Evolutionary conservation across 2,329 filamentous ascomycete genomes (phyloP).

Genomic region (Dothideomycetidae sp.): DNA sequence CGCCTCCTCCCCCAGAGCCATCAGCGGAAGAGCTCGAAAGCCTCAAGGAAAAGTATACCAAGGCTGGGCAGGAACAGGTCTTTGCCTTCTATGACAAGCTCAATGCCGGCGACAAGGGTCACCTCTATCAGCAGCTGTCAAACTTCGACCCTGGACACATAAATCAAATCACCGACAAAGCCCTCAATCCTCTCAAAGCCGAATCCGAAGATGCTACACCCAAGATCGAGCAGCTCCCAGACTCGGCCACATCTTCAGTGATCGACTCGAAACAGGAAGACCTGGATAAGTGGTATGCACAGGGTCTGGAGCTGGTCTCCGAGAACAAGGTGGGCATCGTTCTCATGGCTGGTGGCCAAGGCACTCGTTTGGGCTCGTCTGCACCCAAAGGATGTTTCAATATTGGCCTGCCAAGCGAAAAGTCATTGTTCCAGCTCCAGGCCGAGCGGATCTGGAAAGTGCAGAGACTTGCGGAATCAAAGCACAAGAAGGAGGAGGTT

Average conservation of each 20-base stretch:
- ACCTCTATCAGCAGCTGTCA: slow-evolving; percentile 67
- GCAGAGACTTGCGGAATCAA: slow-evolving; percentile 63
- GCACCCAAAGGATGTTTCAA: slow-evolving; percentile 96
- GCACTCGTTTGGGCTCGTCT: slow-evolving; percentile 84
- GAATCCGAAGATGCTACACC: slow-evolving; percentile 38
- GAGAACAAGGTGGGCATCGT: slow-evolving; percentile 68
- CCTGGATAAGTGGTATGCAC: slow-evolving; percentile 70
- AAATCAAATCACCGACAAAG: slow-evolving; percentile 71
- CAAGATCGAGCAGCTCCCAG: slow-evolving; percentile 72
- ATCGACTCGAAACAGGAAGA: slow-evolving; percentile 72
- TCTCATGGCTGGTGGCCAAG: slow-evolving; percentile 93
- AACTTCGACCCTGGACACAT: slow-evolving; percentile 73
- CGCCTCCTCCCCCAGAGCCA: slow-evolving; percentile 36
- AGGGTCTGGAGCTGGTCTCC: slow-evolving; percentile 50
- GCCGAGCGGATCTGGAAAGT: slow-evolving; percentile 84
- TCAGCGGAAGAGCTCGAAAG: slow-evolving; percentile 50
- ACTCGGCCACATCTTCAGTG: slow-evolving; percentile 73
- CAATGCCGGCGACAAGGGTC: slow-evolving; percentile 54
- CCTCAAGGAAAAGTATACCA: slow-evolving; percentile 57
- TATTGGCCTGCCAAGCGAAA: slow-evolving; percentile 82
- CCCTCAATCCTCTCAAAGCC: slow-evolving; percentile 59
- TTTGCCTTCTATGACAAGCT: slow-evolving; percentile 81
- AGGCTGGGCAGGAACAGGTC: slow-evolving; percentile 66
- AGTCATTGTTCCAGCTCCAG: slow-evolving; percentile 95
- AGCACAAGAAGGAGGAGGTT: slow-evolving; percentile 45